Conservation (phyloP, 2,329 filamentous ascomycete genomes). For the Colletotrichum scovillei region DNA sequence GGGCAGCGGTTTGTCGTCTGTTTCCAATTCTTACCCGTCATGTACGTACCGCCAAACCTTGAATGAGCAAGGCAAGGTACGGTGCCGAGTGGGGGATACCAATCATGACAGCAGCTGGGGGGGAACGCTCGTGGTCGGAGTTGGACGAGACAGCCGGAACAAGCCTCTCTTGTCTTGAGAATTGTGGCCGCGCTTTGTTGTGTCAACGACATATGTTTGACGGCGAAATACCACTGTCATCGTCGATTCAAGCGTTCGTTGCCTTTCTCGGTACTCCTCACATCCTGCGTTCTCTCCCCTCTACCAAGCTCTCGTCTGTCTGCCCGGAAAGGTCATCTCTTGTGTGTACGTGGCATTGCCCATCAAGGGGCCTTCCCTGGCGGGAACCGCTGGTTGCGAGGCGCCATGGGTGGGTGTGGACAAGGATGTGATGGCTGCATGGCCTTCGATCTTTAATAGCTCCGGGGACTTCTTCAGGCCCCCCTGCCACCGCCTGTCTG, state of each 20-base stretch:
- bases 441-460: slow-evolving; percentile 38
- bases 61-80: slow-evolving; percentile 30
- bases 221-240: slow-evolving; percentile 2
- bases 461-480: slow-evolving; percentile 38
- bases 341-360: slow-evolving; percentile 37
- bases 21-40: slow-evolving; percentile 34
- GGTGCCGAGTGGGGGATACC: slow-evolving; percentile 32
- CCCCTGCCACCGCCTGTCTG: slow-evolving; percentile 36
- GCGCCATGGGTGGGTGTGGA: slow-evolving; percentile 32
- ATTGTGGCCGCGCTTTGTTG: not conserved
- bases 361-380: slow-evolving; percentile 34
- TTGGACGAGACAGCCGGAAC: not conserved
- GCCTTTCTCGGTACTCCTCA: slow-evolving; percentile 2
- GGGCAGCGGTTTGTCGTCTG: slow-evolving; percentile 34
- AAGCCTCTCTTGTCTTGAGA: not conserved
- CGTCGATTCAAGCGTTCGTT: slow-evolving; percentile 5
- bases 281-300: not conserved
- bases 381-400: slow-evolving; percentile 34
- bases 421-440: slow-evolving; percentile 36
- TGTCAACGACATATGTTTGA: not conserved
- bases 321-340: slow-evolving; percentile 25
- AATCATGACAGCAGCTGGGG: slow-evolving; percentile 22
- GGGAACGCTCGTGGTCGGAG: not conserved
- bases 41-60: slow-evolving; percentile 31
- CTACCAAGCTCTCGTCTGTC: not conserved